These are phyloP conservation scores for Neurospora sp. DNA, from an alignment of 495 filamentous ascomycete genomes.

Conservation along the genomic window DNA sequence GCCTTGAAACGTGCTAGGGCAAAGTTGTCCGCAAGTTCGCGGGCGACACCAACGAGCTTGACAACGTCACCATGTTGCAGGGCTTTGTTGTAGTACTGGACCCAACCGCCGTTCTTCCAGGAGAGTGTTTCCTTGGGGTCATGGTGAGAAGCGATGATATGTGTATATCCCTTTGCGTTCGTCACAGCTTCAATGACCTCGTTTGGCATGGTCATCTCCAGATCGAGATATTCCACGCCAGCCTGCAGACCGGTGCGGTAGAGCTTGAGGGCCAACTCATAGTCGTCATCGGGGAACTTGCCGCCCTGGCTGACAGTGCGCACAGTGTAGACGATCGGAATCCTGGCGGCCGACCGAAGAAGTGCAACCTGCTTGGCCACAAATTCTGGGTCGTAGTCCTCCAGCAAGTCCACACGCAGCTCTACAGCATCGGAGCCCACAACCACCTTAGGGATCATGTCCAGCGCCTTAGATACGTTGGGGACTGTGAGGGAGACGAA, in stretches of 20 bases:
- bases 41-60: constrained; percentile 86
- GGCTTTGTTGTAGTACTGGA: constrained; percentile 75
- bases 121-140: constrained; percentile 69
- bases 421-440: constrained; percentile 92
- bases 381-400: constrained; percentile 67
- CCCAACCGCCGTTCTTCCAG: constrained; percentile 86
- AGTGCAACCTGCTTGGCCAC: constrained; percentile 73
- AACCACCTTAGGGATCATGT: constrained; percentile 58
- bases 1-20: constrained; percentile 72
- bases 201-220: constrained; percentile 83
- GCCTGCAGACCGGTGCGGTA: constrained; percentile 71
- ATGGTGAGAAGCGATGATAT: constrained; percentile 92
- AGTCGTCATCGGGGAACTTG: constrained; percentile 69
- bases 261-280: constrained; percentile 56
- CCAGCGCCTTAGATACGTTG: constrained; percentile 49
- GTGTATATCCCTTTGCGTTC: constrained; percentile 54
- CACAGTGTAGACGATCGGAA: constrained; percentile 90
- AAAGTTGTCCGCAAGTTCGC: constrained; percentile 72
- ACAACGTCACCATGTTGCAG: constrained; percentile 82
- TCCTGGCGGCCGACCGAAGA: constrained; percentile 59
- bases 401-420: constrained; percentile 81
- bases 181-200: constrained; percentile 56
- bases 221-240: constrained; percentile 83
- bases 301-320: constrained; percentile 81
- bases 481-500: constrained; percentile 88